Base-by-base conservation (phyloP, 2,329 filamentous ascomycete genomes). In the Gaeumannomyces sp. region DNA sequence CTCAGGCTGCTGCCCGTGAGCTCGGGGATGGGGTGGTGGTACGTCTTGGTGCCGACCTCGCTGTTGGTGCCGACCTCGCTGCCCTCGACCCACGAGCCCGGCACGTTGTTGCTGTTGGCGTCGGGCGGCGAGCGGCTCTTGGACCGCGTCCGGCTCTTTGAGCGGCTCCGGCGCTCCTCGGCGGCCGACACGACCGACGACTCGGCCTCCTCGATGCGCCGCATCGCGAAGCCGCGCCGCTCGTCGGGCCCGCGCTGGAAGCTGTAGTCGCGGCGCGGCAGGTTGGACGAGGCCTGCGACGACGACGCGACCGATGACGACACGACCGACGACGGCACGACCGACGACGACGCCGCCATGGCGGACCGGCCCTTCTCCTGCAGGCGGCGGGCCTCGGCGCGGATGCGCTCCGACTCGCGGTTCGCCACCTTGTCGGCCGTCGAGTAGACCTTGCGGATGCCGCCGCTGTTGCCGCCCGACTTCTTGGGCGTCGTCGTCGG, bases 381-480 rank as follows among this genome's bases (percentile, higher is more conserved):
- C n/a, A 85, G 75, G 56, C 80, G 79, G 27, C 80, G 76, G 0
- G 85, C 85, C 74, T 88, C 86, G 61, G 81, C 78, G 50, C 83
- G 81, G 68, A 85, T 77, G 25, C 81, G 80, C 70, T 87, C 83
- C 35, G 78, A 72, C 73, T 86, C 84, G 56, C 82, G 80, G 62
- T 75, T 73, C 31, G 77, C 79, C 63, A 77, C 83, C 69, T 82
- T 82, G 74, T 86, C 83, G 13, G 84, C 82, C 1, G 81, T 82
- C 56, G 83, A 86, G 77, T 87, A 86, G 38, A 87, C 85, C 76
- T 87, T 87, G 68, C 85, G 79, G 70, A 87, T 87, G 62, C 83
- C 82, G 60, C 74, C 77, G n/a, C 64, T 65, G 38, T 66, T 67
- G 61, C 59, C 61, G 33, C 57, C 62, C 28, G 61, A 35, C 68